These are phyloP conservation scores for Phytophthora chlamydospora DNA, from an alignment of 352 stramenopile genomes.

Conservation along the genomic window DNA sequence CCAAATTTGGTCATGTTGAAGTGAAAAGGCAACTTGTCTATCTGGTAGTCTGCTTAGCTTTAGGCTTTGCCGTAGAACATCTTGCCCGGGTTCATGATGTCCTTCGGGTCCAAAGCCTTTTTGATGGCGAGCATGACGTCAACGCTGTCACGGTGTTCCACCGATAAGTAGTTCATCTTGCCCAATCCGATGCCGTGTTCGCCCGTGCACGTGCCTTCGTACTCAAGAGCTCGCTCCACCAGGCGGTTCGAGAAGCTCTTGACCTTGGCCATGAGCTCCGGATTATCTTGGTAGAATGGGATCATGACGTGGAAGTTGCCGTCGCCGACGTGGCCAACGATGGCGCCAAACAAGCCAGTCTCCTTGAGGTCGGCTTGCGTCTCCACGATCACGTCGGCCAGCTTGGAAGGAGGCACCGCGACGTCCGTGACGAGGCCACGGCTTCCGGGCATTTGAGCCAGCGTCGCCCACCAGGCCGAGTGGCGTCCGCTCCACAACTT, in stretches of 20 bases:
- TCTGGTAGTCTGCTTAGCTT: neutral
- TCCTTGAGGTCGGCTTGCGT: conserved; percentile 91
- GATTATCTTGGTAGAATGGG: conserved; percentile 85
- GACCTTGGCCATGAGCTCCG: conserved; percentile 82
- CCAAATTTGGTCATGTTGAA: conserved; percentile 20
- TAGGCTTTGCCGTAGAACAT: conserved; percentile 80
- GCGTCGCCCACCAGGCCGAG: conserved; percentile 81
- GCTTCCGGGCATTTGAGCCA: conserved; percentile 80
- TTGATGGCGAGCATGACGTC: conserved; percentile 95
- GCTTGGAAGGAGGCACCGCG: conserved; percentile 93
- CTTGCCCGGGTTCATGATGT: conserved; percentile 98
- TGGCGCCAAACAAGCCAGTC: conserved; percentile 87
- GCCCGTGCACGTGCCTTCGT: conserved; percentile 96
- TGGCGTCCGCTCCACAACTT: conserved; percentile 83
- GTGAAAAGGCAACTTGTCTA: neutral
- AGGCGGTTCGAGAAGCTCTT: conserved; percentile 86
- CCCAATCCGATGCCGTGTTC: conserved; percentile 96
- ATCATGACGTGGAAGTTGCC: conserved; percentile 98
- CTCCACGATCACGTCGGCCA: conserved; percentile 92
- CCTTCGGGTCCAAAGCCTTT: conserved; percentile 92
- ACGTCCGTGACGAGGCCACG: conserved; percentile 93
- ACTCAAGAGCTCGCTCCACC: conserved; percentile 68
- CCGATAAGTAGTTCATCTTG: conserved; percentile 92
- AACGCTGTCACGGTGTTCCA: conserved; percentile 92
- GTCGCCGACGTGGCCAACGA: conserved; percentile 93